Evolutionary conservation across 345 rosid genomes (phyloP), one percentile per base, ranked within the genome.

Genomic region (Syzygium oleosum): DNA sequence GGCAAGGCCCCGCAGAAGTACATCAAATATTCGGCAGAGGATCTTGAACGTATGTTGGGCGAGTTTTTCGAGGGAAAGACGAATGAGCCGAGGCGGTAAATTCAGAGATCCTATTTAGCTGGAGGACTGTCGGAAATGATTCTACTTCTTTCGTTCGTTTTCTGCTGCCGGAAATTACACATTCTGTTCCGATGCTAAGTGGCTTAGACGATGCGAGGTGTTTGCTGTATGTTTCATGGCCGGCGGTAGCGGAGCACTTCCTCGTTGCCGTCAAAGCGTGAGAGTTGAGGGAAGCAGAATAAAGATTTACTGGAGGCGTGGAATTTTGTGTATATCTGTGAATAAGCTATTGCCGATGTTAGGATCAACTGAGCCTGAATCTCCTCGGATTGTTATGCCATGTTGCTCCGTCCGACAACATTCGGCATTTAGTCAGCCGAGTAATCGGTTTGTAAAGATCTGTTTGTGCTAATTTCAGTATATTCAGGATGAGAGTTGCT

Each of bases 1-100:
- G 99, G 98, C 85, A 98, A 96, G 91, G 92, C 91, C 85, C 92
- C 98, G 5, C 97, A 94, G 92, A 98, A 94, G 92, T 98, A 97
- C 90, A 94, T 97, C 12, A 96, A 91, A 88, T 97, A 95, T 90
- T 63, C 94, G 5, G 94, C 98, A 1, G 99, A 98, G 91, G 99
- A 98, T 92, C 97, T 98, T 52, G 99, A 98, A 61, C 94, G 95
- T 84, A 95, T 97, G 97, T 85, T 98, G 92, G 95, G 97, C 21
- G 99, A 98, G 88, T 97, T 98, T 90, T 98, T 98, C 46, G 99
- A 98, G 89, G 98, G 98, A 85, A 97, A 94, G 93, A 94, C 92
- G 54, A 95, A 89, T 87, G 99, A 98, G 86, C 93, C 94, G 14
- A 94, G 91, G 89, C 93, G 99, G 51, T 96, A 93, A 92, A 86